Conservation (phyloP, 345 rosid genomes). For the Arabidopsis suecica region DNA sequence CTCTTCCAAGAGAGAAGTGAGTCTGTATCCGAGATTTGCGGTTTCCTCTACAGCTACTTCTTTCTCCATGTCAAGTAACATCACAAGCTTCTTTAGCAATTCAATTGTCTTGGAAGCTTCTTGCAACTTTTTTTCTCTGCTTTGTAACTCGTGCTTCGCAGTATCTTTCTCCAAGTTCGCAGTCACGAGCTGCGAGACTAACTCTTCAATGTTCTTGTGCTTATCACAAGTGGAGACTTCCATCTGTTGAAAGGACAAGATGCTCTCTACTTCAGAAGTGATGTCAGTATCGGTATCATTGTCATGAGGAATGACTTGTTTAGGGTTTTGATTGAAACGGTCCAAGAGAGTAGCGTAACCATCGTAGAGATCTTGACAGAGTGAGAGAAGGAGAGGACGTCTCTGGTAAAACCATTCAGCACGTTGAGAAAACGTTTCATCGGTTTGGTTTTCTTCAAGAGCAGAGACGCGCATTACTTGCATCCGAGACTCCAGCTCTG, state of each 20-base stretch:
- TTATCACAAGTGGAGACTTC: conserved; percentile 16
- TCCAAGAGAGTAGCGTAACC: conserved; percentile 53
- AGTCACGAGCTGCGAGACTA: conserved; percentile 52
- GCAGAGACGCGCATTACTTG: conserved; percentile 31
- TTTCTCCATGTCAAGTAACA: conserved; percentile 73
- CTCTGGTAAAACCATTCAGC: conserved; percentile 65
- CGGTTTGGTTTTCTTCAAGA: conserved; percentile 33
- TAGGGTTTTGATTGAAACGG: conserved; percentile 33
- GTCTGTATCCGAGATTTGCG: conserved; percentile 51
- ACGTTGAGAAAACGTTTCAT: conserved; percentile 59
- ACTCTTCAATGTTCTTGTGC: conserved; percentile 11
- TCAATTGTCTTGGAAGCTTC: conserved; percentile 60
- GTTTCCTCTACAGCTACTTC: conserved; percentile 59
- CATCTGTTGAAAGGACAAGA: conserved; percentile 31
- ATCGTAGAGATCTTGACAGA: conserved; percentile 64
- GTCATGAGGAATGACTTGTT: conserved; percentile 25
- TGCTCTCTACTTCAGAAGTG: conserved; percentile 22
- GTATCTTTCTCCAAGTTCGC: conserved; percentile 57
- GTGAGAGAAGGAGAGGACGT: conserved; percentile 61
- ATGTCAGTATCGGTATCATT: conserved; percentile 10
- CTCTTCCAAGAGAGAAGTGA: conserved; percentile 55
- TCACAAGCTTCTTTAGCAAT: conserved; percentile 62
- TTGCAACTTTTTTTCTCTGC: conserved; percentile 38
- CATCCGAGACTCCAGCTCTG: conserved; percentile 40
- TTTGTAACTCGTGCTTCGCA: conserved; percentile 39